These are phyloP conservation scores for Apiospora aurea DNA, from an alignment of 2,329 filamentous ascomycete species.

Conservation along the genomic window DNA sequence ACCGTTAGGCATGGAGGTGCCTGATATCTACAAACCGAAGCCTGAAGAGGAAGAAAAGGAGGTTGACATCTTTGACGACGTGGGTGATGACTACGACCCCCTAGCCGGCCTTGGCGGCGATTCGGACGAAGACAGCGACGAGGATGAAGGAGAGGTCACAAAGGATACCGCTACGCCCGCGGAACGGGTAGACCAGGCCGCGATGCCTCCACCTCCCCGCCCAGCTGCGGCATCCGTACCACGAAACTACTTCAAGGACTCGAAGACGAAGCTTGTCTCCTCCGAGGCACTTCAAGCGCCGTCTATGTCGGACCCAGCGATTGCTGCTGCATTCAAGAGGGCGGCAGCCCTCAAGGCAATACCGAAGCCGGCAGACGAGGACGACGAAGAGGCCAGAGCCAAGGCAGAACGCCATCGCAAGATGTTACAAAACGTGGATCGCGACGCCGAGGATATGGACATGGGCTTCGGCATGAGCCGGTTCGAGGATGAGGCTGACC, in stretches of 20 bases:
- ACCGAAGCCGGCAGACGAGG: conserved; percentile 45
- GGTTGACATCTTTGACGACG: conserved; percentile 71
- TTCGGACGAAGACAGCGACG: conserved; percentile 48
- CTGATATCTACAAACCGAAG: conserved; percentile 62
- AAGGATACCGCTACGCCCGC: conserved; percentile 35
- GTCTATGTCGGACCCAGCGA: conserved; percentile 75
- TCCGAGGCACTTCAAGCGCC: conserved; percentile 58
- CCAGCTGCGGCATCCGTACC: conserved; percentile 45
- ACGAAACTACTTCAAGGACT: conserved; percentile 69
- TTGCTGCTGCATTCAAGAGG: conserved; percentile 85
- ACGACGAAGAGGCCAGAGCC: conserved; percentile 54
- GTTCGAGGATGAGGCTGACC: conserved; percentile 87
- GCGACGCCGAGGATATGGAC: conserved; percentile 91
- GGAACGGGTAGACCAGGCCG: conserved; percentile 34
- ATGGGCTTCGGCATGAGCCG: conserved; percentile 91
- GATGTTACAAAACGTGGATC: conserved; percentile 75
- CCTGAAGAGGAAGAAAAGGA: conserved; percentile 61
- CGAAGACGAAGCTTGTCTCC: conserved; percentile 61
- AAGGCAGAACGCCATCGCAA: conserved; percentile 74
- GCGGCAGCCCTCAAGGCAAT: conserved; percentile 71
- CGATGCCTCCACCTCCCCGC: conserved; percentile 57
- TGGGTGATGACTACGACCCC: conserved; percentile 72
- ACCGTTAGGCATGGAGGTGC: conserved; percentile 71
- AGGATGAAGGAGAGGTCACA: conserved; percentile 29
- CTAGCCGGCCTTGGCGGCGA: conserved; percentile 62